phyloP scores from a whole-genome alignment of 768 basidiomycete species.

The Floccularia luteovirens region DNA sequence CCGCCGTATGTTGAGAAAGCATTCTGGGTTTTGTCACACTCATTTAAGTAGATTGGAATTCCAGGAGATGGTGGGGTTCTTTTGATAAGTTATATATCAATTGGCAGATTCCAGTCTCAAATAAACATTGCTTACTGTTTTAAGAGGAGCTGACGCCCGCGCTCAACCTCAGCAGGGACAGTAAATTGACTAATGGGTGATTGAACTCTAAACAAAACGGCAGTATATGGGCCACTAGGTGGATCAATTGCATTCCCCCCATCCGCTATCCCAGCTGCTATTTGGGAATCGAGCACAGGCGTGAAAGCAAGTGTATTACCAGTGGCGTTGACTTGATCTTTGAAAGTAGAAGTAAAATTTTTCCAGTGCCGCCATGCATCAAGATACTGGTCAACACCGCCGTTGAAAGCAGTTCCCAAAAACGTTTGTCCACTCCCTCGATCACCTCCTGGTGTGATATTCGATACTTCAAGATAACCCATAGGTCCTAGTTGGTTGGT shows the following conservation, averaged over 20 bases:
- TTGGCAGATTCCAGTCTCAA: too few relatives aligned
- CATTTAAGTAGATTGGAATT: slow-evolving; percentile 18
- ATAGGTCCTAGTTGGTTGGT: slow-evolving; percentile 9
- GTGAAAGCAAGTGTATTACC: slow-evolving; percentile 20
- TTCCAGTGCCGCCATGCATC: slow-evolving; percentile 15
- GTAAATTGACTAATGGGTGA: neutral
- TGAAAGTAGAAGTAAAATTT: slow-evolving; percentile 12
- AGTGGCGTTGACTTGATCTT: slow-evolving; percentile 8
- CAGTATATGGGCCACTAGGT: slow-evolving; percentile 15
- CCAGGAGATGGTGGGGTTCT: slow-evolving; percentile 19
- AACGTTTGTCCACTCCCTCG: too few relatives aligned
- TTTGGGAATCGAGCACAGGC: slow-evolving; percentile 18
- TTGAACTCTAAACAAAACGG: slow-evolving; percentile 13
- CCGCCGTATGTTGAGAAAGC: slow-evolving; percentile 21
- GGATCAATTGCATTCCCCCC: slow-evolving; percentile 22
- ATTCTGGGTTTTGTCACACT: slow-evolving; percentile 16
- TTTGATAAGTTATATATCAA: neutral
- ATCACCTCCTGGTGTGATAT: too few relatives aligned
- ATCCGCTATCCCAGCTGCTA: slow-evolving; percentile 13
- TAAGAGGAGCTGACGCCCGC: slow-evolving; percentile 7
- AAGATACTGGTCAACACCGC: slow-evolving; percentile 10
- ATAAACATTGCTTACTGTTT: slow-evolving; percentile 9
- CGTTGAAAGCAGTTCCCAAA: slow-evolving; percentile 15
- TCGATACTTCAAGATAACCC: slow-evolving; percentile 15
- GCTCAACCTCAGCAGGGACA: slow-evolving; percentile 3